These are phyloP conservation scores for Glebionis coronaria DNA, from an alignment of 129 eudicot species.

Conservation along the genomic window DNA sequence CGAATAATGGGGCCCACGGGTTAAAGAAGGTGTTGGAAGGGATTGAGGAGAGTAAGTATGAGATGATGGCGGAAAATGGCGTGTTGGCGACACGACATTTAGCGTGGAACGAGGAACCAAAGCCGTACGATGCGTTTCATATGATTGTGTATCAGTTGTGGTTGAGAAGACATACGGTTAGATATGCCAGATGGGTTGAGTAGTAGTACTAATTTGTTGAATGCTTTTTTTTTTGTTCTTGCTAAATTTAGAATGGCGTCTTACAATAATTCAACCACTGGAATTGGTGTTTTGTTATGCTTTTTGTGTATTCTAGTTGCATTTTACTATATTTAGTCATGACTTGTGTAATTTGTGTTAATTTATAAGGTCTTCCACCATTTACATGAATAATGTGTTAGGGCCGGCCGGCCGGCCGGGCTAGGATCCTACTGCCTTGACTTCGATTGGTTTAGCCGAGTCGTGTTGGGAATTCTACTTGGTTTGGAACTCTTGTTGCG, in stretches of 20 bases:
- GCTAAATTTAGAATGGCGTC: slow-evolving; percentile 10
- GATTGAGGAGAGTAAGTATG: slow-evolving; percentile 39
- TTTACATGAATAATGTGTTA: too few relatives aligned
- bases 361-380: too few relatives aligned
- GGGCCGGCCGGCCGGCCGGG: too few relatives aligned
- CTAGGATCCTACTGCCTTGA: too few relatives aligned
- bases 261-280: background rate
- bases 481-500: too few relatives aligned
- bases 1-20: slow-evolving; percentile 42
- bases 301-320: too few relatives aligned
- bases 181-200: slow-evolving; percentile 55
- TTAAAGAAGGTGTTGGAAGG: slow-evolving; percentile 47
- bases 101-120: slow-evolving; percentile 76
- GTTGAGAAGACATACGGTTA: slow-evolving; percentile 81
- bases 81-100: slow-evolving; percentile 67
- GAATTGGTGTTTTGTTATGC: too few relatives aligned
- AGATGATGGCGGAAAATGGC: slow-evolving; percentile 61
- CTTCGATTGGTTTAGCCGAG: too few relatives aligned
- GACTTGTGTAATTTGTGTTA: too few relatives aligned
- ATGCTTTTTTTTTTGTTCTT: background rate
- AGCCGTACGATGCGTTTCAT: slow-evolving; percentile 88
- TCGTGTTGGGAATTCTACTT: too few relatives aligned
- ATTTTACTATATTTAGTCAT: background rate
- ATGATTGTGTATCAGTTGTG: slow-evolving; percentile 95
- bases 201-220: slow-evolving; percentile 9